Conservation (phyloP, 2,329 filamentous ascomycete genomes). For the Endothia cerciana region DNA sequence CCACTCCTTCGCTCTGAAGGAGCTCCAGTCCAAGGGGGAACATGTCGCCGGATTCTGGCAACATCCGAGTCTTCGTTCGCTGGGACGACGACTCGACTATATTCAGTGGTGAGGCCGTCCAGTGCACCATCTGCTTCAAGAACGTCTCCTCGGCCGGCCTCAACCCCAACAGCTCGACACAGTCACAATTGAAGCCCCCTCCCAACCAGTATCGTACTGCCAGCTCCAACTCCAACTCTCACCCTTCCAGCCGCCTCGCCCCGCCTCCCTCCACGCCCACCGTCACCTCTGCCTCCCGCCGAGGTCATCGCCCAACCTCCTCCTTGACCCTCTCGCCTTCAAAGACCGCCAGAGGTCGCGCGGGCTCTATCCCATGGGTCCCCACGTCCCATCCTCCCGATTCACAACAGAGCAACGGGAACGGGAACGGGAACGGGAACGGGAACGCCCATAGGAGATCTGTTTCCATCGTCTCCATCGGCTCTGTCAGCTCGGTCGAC, state of each 20-base stretch:
- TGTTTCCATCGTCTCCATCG: conserved; percentile 81
- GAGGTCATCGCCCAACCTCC: conserved; percentile 69
- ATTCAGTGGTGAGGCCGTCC: conserved; percentile 93
- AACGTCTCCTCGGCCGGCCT: conserved; percentile 66
- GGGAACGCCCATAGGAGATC: conserved; percentile 74
- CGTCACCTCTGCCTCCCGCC: conserved; percentile 37
- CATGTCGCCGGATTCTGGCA: conserved; percentile 60
- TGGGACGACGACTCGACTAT: conserved; percentile 80
- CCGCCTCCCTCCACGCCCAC: conserved; percentile 43
- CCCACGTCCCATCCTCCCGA: conserved; percentile 28
- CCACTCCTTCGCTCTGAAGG: conserved; percentile 40
- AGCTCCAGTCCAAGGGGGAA: conserved; percentile 35
- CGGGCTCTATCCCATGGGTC: conserved; percentile 53
- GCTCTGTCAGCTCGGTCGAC: conserved; percentile 54
- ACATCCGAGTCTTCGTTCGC: conserved; percentile 93
- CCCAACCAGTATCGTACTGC: conserved; percentile 37
- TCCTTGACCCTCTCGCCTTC: conserved; percentile 62
- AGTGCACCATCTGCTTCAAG: conserved; percentile 95
- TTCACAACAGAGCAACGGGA: conserved; percentile 31
- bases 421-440: conserved; percentile 35
- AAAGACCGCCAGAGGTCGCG: conserved; percentile 46
- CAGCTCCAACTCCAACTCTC: conserved; percentile 33
- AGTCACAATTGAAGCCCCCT: conserved; percentile 29
- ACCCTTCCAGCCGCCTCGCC: conserved; percentile 43
- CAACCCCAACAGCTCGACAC: conserved; percentile 29